phyloP scores from a whole-genome alignment of 176 grass and related monocot genomes.

The Triticum monococcum region DNA sequence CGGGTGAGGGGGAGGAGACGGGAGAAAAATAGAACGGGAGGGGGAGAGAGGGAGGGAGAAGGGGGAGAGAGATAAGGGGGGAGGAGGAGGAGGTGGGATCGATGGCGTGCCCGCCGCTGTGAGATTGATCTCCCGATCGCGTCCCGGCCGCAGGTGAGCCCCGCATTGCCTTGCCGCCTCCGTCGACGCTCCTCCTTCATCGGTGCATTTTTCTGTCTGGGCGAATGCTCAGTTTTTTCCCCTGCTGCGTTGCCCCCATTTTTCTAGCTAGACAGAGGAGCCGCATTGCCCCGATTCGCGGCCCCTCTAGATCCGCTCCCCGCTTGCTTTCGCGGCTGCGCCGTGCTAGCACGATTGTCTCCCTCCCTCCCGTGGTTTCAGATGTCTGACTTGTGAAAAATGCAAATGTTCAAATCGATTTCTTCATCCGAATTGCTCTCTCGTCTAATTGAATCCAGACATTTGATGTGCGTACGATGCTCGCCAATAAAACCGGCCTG shows the following conservation, averaged over 20 bases:
- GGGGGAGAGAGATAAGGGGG: not conserved
- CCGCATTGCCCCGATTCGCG: not conserved
- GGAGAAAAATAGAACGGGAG: constrained; percentile 9
- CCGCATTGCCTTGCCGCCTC: constrained; percentile 1
- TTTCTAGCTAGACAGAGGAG: not conserved
- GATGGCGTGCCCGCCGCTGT: constrained; percentile 21
- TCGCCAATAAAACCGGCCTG: no score
- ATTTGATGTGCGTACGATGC: not conserved
- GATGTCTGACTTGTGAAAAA: not conserved
- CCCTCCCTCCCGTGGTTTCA: not conserved
- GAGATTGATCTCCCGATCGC: not conserved
- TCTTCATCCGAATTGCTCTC: not conserved
- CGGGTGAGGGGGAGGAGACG: constrained; percentile 29
- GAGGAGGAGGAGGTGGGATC: not conserved
- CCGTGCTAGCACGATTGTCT: not conserved
- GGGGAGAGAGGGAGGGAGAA: not conserved
- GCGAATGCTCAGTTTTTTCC: not conserved
- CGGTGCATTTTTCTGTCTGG: not conserved
- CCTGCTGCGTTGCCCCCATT: no score
- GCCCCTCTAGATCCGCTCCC: not conserved
- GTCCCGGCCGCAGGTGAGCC: constrained; percentile 34
- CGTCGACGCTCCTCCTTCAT: not conserved
- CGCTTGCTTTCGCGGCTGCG: not conserved
- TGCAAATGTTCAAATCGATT: not conserved
- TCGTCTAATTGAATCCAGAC: not conserved